Evolutionary conservation across 495 filamentous ascomycete genomes (phyloP).

Genomic region (Pseudevernia furfuracea): DNA sequence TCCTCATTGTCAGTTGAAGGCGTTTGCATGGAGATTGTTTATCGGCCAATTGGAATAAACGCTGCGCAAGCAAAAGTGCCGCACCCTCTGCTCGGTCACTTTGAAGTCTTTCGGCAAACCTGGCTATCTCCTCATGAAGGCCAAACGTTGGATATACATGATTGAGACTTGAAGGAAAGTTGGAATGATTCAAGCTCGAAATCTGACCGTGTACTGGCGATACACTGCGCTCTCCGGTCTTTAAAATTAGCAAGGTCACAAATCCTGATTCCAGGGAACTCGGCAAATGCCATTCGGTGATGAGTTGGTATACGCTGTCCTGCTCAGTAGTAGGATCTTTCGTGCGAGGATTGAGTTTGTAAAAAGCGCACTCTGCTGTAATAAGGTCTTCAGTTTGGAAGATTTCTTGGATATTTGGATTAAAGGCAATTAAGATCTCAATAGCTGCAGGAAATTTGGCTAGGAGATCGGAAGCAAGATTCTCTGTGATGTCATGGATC

Average conservation of each 20-base stretch:
- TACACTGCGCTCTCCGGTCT: neutral
- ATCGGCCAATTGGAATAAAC: constrained; percentile 9
- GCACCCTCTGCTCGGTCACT: neutral
- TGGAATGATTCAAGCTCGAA: neutral
- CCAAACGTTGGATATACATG: constrained; percentile 9
- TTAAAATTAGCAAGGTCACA: neutral
- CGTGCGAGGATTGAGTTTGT: neutral
- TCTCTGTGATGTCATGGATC: neutral
- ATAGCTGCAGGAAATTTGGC: constrained; percentile 2
- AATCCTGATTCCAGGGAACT: neutral
- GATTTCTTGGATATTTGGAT: neutral
- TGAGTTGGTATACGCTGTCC: neutral
- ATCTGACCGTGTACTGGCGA: neutral
- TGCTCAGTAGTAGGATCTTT: neutral
- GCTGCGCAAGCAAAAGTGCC: neutral
- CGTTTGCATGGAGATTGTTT: constrained; percentile 8
- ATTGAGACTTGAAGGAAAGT: neutral
- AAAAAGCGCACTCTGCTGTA: neutral
- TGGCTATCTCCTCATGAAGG: constrained; percentile 7
- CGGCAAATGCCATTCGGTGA: neutral
- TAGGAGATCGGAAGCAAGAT: neutral
- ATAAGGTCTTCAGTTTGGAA: neutral
- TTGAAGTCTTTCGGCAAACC: neutral
- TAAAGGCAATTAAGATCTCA: neutral
- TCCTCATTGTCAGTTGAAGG: neutral